Base-by-base conservation (phyloP, 1,284 basidiomycete genomes). In the Cryptococcus depauperatus region DNA sequence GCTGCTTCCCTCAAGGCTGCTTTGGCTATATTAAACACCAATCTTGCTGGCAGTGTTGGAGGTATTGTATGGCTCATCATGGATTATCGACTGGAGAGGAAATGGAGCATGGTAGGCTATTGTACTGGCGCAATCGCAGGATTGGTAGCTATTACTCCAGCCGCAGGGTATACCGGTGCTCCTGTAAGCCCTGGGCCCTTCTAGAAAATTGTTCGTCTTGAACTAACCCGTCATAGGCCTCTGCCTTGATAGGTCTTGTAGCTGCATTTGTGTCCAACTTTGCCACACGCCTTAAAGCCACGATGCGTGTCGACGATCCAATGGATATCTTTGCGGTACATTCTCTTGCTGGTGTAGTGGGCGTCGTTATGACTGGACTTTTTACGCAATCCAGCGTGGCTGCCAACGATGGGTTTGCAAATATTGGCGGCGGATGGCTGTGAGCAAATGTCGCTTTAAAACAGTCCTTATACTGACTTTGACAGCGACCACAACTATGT, bases 51-150 rank as follows among this genome's bases (percentile, higher is more conserved):
- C 5, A 49, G 60, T 9, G 63, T 67, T 28, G 69, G 81, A 26
- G 90, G 85, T 13, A 76, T 89, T 47, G 79, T 83, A n/a, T 95
- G 89, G 90, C 84, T 89, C 69, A 70, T 86, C 50, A 78, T 93
- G 55, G 89, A 92, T 70, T 92, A 78, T 69, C 75, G 86, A 26
- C 76, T 89, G 48, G 84, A 89, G 65, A 76, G 81, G 49, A 85
- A 87, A 58, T 77, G 73, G 72, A 73, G 78, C 44, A 80, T 88
- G 79, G 90, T 97, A 49, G 90, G 90, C 19, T 90, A 92, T 69
- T 88, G 84, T 66, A 74, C 81, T 62, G 58, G 92, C 78, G 73
- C 71, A 28, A 74, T 75, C 58, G 66, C 73, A 21, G 76, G 89
- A 18, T 77, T 97, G 30, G 91, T 97, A 37, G 87, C 86, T n/a